Evolutionary conservation across 129 eudicot species (phyloP), one percentile per base, ranked within the genome.

Genomic region (Chrysanthemum seticuspe): DNA sequence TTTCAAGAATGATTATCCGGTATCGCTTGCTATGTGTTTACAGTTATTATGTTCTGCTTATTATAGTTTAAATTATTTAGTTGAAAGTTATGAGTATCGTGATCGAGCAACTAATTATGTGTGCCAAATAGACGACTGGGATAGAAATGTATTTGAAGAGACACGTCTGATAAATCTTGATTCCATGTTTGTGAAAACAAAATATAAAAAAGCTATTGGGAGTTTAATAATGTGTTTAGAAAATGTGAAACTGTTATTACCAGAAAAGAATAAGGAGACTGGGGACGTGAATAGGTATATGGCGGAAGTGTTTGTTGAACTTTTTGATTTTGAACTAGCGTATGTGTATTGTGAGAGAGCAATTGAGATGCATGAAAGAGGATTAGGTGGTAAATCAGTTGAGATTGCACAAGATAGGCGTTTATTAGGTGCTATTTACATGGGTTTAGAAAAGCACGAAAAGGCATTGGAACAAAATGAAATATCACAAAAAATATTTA

Each of bases 381-480:
- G 84, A 19, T 76, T 88, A 69, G 97, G 98, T 50, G 70, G 78
- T 44, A 86, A 87, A 62, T 93, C 98, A 2, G 96, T 87, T 2
- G 97, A 90, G 75, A 96, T 90, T 70, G 99, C 99, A 0, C 88
- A 86, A 19, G 89, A 86, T 81, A 88, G 97, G 82, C 71, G 92
- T 62, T 76, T 90, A 56, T 86, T 94, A 56, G 99, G 99, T 67
- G 91, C 84, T 50, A 94, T 94, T 45, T 94, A 90, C 72, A 86
- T 91, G 2, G 97, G 97, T 12, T 75, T 94, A 70, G 97, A 85
- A 68, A 80, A 88, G 10, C 97, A 94, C 1, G 87, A 75, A 74
- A 86, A 86, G 83, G 99, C 99, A 3, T 76, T 94, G 58, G 94
- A 88, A 54, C 96, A 94, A 70, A 94, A 94, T 82, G 88, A 80